These are phyloP conservation scores for Xanthoconium purpureum DNA, from an alignment of 768 basidiomycete genomes.

Conservation along the genomic window DNA sequence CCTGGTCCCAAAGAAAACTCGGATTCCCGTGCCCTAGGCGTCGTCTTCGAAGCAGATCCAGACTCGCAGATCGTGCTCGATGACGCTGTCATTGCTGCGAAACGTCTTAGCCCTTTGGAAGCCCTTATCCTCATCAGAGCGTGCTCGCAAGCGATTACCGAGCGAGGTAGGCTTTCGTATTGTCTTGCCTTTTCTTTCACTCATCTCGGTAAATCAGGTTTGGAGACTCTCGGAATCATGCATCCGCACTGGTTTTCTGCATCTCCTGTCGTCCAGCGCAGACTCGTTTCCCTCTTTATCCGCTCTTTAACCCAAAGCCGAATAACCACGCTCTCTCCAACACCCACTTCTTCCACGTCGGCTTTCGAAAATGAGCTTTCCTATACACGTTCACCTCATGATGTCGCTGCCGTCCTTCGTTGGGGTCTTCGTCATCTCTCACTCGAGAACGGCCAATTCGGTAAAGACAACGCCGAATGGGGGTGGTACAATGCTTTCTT, in stretches of 20 bases:
- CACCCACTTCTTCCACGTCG: conserved; percentile 43
- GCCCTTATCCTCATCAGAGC: conserved; percentile 61
- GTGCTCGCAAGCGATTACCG: conserved; percentile 64
- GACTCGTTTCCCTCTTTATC: conserved; percentile 67
- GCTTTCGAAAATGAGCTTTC: conserved; percentile 64
- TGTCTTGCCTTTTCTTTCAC: conserved; percentile 4
- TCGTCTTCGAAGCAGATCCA: conserved; percentile 59
- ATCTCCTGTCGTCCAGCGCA: conserved; percentile 63
- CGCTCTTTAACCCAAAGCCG: conserved; percentile 53
- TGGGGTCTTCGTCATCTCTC: conserved; percentile 78
- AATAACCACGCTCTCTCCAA: conserved; percentile 49
- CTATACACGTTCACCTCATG: conserved; percentile 66
- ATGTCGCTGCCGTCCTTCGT: conserved; percentile 75
- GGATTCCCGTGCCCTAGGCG: conserved; percentile 47
- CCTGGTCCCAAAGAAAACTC: conserved; percentile 49
- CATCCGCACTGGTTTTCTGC: conserved; percentile 82
- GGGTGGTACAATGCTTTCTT: conserved; percentile 69
- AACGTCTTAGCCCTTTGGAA: conserved; percentile 59
- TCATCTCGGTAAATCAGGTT: conserved; percentile 42
- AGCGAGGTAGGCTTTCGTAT: conserved; percentile 49
- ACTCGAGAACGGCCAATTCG: conserved; percentile 58
- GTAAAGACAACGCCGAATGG: conserved; percentile 50
- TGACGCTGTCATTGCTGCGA: conserved; percentile 55
- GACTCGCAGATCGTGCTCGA: conserved; percentile 45
- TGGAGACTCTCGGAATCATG: conserved; percentile 81